These are phyloP conservation scores for Ustulina deusta DNA, from an alignment of 2,329 filamentous ascomycete genomes.

Conservation along the genomic window DNA sequence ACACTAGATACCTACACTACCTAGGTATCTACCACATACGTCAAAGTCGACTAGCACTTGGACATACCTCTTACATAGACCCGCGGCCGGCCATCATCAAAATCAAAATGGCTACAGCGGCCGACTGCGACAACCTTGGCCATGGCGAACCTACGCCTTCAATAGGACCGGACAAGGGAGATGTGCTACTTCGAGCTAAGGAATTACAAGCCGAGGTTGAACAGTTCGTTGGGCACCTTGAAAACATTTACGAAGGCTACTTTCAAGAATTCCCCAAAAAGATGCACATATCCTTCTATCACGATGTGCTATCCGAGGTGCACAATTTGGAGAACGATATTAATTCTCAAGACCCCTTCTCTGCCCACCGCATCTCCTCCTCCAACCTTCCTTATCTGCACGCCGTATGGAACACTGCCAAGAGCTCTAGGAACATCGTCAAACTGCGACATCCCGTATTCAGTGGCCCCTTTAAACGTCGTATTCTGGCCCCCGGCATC, in stretches of 20 bases:
- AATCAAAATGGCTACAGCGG: conserved; percentile 16
- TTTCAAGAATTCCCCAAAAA: conserved; percentile 47
- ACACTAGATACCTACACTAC: not conserved
- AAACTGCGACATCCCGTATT: conserved; percentile 48
- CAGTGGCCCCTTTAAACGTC: conserved; percentile 43
- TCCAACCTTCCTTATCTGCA: conserved; percentile 49
- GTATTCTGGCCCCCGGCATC: conserved; percentile 47
- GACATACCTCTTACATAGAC: not conserved
- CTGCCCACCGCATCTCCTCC: conserved; percentile 44
- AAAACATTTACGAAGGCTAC: conserved; percentile 44
- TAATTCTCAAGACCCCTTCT: conserved; percentile 38
- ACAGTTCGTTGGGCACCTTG: conserved; percentile 44
- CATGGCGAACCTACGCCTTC: not conserved
- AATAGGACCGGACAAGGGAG: not conserved
- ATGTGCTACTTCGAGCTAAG: conserved; percentile 27
- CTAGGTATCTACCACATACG: no score
- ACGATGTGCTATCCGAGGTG: conserved; percentile 43
- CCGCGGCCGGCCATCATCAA: not conserved
- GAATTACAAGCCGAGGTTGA: conserved; percentile 45
- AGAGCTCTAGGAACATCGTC: conserved; percentile 48
- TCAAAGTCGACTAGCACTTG: no score
- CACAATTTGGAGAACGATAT: conserved; percentile 42
- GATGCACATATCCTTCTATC: conserved; percentile 44
- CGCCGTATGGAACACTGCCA: conserved; percentile 50
- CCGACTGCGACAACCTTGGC: conserved; percentile 8